Evolutionary conservation across 305 asterid genomes (phyloP).

Genomic region (Petunia hybrid): DNA sequence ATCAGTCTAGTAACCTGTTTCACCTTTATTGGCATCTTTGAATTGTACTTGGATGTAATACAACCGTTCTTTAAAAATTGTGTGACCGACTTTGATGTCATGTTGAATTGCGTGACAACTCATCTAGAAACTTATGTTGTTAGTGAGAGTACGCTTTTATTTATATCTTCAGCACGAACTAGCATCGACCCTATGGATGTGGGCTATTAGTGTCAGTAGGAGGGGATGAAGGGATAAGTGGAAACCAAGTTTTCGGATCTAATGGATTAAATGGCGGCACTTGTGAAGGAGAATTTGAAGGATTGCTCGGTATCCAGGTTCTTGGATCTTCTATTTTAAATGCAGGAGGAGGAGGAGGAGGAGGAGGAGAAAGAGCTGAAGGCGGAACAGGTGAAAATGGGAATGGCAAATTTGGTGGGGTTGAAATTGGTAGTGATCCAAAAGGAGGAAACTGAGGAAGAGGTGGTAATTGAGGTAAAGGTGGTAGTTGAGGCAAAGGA

Average conservation of each 20-base stretch:
- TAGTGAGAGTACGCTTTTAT: no score
- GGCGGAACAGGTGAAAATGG: slow-evolving; percentile 42
- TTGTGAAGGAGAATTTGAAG: slow-evolving; percentile 33
- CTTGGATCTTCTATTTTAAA: slow-evolving; percentile 46
- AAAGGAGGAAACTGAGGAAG: slow-evolving; percentile 28
- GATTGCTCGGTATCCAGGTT: slow-evolving; percentile 44
- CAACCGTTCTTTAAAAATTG: no score
- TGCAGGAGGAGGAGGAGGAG: slow-evolving; percentile 38
- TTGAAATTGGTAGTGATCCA: slow-evolving; percentile 30
- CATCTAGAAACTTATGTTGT: no score
- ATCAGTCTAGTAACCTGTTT: no score
- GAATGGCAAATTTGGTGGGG: slow-evolving; percentile 31
- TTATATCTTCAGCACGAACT: no score
- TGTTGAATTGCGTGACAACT: no score
- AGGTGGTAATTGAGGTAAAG: slow-evolving; percentile 42
- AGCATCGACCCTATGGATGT: slow-evolving; percentile 33
- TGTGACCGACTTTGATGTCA: no score
- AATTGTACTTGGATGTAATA: no score
- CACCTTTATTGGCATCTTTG: no score
- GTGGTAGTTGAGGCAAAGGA: slow-evolving; percentile 44
- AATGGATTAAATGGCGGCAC: slow-evolving; percentile 29
- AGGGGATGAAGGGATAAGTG: slow-evolving; percentile 46
- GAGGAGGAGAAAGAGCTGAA: slow-evolving; percentile 13
- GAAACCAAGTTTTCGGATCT: slow-evolving; percentile 41
- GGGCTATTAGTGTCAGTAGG: slow-evolving; percentile 35